These are phyloP conservation scores for Biscutella laevigata DNA, from an alignment of 441 rosid genomes.

Conservation along the genomic window DNA sequence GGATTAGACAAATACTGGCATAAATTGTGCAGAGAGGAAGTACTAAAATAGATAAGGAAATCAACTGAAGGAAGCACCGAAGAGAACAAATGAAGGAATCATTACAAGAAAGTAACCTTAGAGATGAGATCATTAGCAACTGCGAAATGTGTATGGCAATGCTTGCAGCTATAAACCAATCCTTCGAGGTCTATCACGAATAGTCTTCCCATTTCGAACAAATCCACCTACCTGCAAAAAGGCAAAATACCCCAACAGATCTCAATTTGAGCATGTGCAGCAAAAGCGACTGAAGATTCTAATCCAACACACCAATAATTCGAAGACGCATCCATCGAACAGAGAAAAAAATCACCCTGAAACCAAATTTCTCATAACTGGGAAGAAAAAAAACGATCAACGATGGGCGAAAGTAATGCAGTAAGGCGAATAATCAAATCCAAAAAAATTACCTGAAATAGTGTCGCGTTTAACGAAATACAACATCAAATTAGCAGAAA, in stretches of 20 bases:
- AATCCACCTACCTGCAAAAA: conserved; percentile 16
- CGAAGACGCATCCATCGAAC: neutral
- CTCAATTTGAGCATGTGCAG: conserved; percentile 1
- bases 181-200: conserved; percentile 55
- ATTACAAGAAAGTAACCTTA: conserved; percentile 33
- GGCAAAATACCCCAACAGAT: neutral
- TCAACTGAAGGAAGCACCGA: neutral
- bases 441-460: conserved; percentile 12
- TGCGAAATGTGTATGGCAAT: conserved; percentile 59
- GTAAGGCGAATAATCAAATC: neutral
- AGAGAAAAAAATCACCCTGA: neutral
- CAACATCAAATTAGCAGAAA: neutral
- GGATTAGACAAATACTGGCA: neutral
- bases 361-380: neutral
- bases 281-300: conserved; percentile 1
- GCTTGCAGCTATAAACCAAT: conserved; percentile 54
- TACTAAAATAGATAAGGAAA: neutral
- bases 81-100: neutral
- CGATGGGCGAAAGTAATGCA: too few species aligned
- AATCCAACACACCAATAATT: neutral
- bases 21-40: neutral
- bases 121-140: conserved; percentile 44
- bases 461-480: neutral
- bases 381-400: neutral
- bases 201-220: conserved; percentile 56